Base-by-base conservation (phyloP, 2,329 filamentous ascomycete genomes). In the Fusarium sp. region DNA sequence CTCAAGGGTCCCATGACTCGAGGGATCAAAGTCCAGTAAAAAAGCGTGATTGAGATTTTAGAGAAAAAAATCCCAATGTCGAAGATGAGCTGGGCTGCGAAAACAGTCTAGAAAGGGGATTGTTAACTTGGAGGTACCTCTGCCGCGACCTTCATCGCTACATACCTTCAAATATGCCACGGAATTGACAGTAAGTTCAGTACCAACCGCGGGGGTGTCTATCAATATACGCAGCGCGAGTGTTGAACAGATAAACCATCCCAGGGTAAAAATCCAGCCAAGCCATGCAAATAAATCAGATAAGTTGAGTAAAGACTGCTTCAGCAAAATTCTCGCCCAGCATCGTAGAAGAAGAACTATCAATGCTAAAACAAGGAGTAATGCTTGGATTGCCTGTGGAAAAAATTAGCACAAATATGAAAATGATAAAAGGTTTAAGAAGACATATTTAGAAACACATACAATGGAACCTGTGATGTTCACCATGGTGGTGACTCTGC, bases 181-280 rank as follows among this genome's bases (percentile, higher is more conserved):
- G 2, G 52, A 57, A 21, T 63, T 17, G 1, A 63, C 60, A 1
- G 49, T 34, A 3, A 63, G 58, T 7, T 63, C 60, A 0, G 19
- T 2, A 5, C 58, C 61, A 6, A 49, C n/a, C 1, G 60, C 49
- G 8, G 60, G 60, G 13, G 42, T 63, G 2, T 63, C 38, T 10
- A 63, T 63, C 4, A 63, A 43, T 3, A 57, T 57, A n/a, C 14
- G 22, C 2, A 63, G 50, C 9, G 60, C 60, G 5, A 63, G 34
- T 5, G 60, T 63, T 24, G 60, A 63, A 21, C 58, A 63, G n/a
- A 63, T 63, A 3, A 63, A 63, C 60, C 60, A 63, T 22, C 60
- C 60, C 5, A 63, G 22, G 5, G 58, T 63, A 6, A 63, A 63
- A 7, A 57, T 3, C 58, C 58, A 63, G 13, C 60, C 60, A 6